Base-by-base conservation (phyloP, 2,329 filamentous ascomycete genomes). In the Cordyceps farinosa region DNA sequence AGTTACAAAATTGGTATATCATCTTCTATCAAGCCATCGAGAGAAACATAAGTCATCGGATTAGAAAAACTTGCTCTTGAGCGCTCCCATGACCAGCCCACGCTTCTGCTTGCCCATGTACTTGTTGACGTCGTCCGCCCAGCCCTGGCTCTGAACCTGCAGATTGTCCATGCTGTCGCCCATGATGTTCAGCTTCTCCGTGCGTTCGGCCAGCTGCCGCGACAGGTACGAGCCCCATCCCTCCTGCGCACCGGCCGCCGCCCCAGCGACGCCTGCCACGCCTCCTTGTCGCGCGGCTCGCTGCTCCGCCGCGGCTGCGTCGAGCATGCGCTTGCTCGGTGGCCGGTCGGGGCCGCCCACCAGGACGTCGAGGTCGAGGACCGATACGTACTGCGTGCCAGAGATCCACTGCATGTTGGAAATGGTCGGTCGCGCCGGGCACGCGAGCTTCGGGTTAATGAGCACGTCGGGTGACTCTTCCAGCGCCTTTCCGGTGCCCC, bases 321-420 rank as follows among this genome's bases (percentile, higher is more conserved):
- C 90, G 54, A 95, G 75, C 90, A 96, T 96, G 42, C 90, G 87
- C 76, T 96, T 96, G 65, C 90, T 95, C 1, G 92, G 89, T 3
- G 94, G 95, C 3, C 95, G 86, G 70, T 95, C 90, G 1, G 92
- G 88, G 0, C 94, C 94, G 57, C 94, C 92, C 65, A 99, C 95
- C 1, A 99, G 80, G 2, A 97, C 77, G 71, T 98, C 95, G 71
- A 99, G 87, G 70, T 99, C 95, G 2, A 88, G 82, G 0, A 91
- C 89, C 1, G 91, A 92, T 52, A 99, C 84, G 69, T 96, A 90
- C 75, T 97, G 94, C 1, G 94, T 98, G 4, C 95, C 95, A 0
- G 92, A 90, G 59, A 99, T 92, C 95, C 95, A 99, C 76, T 98
- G 92, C 44, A 99, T 77, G 70, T 96, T 97, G 27, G 91, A 96